Evolutionary conservation across 2,329 filamentous ascomycete species (phyloP), one percentile per base, ranked within the genome.

Genomic region (Calonectria pauciramosa): DNA sequence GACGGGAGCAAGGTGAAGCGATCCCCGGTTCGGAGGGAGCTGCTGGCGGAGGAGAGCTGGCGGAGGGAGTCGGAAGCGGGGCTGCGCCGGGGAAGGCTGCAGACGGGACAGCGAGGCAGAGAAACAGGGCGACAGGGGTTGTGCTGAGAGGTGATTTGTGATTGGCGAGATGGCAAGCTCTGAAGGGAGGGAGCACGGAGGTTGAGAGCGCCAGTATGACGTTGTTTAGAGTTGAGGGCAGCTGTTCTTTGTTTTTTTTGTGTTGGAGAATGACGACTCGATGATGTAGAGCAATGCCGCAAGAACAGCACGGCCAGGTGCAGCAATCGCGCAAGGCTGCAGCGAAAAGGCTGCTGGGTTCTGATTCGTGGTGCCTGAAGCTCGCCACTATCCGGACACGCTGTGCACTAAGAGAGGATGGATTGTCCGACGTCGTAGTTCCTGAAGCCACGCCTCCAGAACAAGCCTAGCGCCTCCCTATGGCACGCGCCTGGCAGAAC

Each of bases 21-120:
- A 73, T 68, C 67, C 67, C 67, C 67, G 67, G 38, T 60, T 63
- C 36, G 60, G 56, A 59, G 26, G 65, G 47, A 72, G 54, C 70
- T 72, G 65, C 49, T 34, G 63, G 59, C 66, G 64, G 59, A 28
- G 64, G 65, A 64, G 65, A 68, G 54, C 67, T 69, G 67, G 38
- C 10, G 41, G 67, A 63, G 52, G 4, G 66, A 68, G 56, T 63
- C 52, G 51, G 66, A 68, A 68, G 66, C 66, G 66, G 66, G 65
- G 65, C 65, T 51, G 49, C 23, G 14, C 47, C 32, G 30, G 65
- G 26, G 30, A 41, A 38, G 47, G 47, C 47, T 68, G 65, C 49
- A 41, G 60, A 65, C 41, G 60, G 60, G 60, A 44, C 38, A 49
- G 60, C 38, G 60, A 47, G 41, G 60, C 60, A 65, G 60, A 38